phyloP scores from a whole-genome alignment of 306 rosid genomes.

The Cicer bijugum region DNA sequence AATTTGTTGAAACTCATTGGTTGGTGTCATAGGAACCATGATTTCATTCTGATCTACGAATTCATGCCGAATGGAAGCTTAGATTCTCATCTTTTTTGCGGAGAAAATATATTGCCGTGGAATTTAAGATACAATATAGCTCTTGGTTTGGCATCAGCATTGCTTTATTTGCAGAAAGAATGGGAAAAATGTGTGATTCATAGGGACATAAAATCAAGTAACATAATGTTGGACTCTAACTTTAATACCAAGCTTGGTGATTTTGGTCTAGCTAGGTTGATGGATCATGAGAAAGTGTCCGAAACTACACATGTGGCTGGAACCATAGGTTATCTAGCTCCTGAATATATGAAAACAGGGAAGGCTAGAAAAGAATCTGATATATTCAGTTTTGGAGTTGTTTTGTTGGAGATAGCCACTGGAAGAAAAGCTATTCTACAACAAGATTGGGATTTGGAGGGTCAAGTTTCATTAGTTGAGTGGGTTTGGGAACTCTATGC shows the following conservation, averaged over 20 bases:
- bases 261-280: conserved; percentile 56
- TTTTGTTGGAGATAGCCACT: conserved; percentile 42
- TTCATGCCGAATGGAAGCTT: conserved; percentile 57
- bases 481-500: conserved; percentile 56
- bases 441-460: not conserved
- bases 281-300: conserved; percentile 45
- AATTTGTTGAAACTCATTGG: conserved; percentile 55
- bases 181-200: conserved; percentile 57
- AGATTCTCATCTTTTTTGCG: conserved; percentile 41
- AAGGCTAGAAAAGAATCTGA: conserved; percentile 49
- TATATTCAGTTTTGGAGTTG: conserved; percentile 51
- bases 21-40: conserved; percentile 52
- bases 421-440: conserved; percentile 46
- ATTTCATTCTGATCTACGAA: conserved; percentile 48
- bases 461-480: conserved; percentile 37
- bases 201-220: conserved; percentile 58
- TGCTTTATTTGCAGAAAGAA: conserved; percentile 53
- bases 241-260: conserved; percentile 57
- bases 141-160: conserved; percentile 49
- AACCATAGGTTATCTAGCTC: conserved; percentile 53
- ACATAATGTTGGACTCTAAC: conserved; percentile 56
- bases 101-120: conserved; percentile 43
- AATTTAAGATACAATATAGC: conserved; percentile 44
- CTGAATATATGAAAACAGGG: conserved; percentile 42
- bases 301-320: conserved; percentile 49